Evolutionary conservation across 106 monocot species (phyloP).

Genomic region (Platanthera guangdongensis): DNA sequence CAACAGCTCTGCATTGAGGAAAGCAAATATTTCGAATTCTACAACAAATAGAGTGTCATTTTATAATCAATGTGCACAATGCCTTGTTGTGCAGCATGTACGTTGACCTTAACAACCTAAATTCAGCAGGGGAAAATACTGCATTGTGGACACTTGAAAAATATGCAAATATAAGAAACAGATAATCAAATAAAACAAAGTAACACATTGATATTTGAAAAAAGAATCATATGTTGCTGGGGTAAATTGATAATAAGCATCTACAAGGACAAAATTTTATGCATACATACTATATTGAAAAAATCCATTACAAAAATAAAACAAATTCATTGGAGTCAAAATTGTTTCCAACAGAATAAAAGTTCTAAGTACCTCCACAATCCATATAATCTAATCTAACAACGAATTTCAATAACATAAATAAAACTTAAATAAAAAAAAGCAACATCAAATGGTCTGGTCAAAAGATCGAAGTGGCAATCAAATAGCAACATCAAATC

Average conservation of each 20-base stretch:
- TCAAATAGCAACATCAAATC: no score
- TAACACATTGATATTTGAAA: not conserved
- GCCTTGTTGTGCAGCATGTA: constrained; percentile 93
- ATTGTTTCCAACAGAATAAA: no score
- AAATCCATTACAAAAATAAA: not conserved
- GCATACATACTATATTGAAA: not conserved
- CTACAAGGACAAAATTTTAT: not conserved
- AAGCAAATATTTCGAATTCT: constrained; percentile 36
- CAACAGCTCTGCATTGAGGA: constrained; percentile 68
- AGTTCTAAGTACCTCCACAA: no score
- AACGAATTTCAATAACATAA: no score
- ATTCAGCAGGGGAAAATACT: not conserved
- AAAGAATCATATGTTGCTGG: not conserved
- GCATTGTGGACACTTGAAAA: not conserved
- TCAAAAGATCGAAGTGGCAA: no score
- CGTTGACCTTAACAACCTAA: constrained; percentile 81
- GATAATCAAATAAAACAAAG: not conserved
- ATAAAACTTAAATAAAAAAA: no score
- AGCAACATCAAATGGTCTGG: no score
- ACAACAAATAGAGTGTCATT: no score
- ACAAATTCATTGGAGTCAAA: no score
- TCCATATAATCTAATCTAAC: no score
- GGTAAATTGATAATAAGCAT: not conserved
- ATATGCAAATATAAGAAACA: not conserved
- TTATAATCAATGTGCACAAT: constrained; percentile 99